Percentiles rank a stretch among this genome's conserved stretches.
phyloP scores from a whole-genome alignment of 805 yeast species.

The Yarrowia divulgata region DNA sequence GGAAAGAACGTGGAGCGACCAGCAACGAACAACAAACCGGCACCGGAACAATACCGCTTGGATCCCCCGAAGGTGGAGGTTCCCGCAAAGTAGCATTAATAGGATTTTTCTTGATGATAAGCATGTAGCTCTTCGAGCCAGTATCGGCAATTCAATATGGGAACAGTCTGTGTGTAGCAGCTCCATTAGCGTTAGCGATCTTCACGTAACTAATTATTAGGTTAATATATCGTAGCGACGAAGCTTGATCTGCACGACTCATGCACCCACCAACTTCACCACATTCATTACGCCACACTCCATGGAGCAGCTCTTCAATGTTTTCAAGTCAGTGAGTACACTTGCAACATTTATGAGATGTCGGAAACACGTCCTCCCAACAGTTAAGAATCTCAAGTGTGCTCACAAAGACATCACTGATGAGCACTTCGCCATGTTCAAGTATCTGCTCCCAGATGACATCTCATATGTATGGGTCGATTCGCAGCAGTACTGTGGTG shows the following conservation, averaged over 20 bases:
- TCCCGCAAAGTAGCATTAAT: constrained; percentile 37
- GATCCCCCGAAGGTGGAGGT: constrained; percentile 32
- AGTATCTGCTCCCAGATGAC: constrained; percentile 69
- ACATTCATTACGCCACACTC: constrained; percentile 6
- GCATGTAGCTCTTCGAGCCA: no score
- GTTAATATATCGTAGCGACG: no score
- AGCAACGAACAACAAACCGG: neutral
- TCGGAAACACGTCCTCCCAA: constrained; percentile 32
- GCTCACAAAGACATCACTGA: constrained; percentile 23
- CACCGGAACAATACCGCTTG: constrained; percentile 12
- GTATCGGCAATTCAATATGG: neutral
- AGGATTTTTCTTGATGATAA: neutral
- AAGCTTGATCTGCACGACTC: constrained; percentile 2
- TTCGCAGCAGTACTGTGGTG: constrained; percentile 40
- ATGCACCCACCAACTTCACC: neutral
- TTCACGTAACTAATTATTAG: no score
- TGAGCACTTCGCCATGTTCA: constrained; percentile 71
- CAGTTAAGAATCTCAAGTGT: constrained; percentile 1
- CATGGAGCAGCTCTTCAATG: constrained; percentile 29
- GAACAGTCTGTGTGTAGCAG: no score
- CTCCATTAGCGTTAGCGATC: no score
- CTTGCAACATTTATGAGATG: constrained; percentile 31
- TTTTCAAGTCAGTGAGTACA: constrained; percentile 29
- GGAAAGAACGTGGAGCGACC: constrained; percentile 13
- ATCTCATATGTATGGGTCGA: constrained; percentile 78